Base-by-base conservation (phyloP, 2,329 filamentous ascomycete species). In the Apiospora phragmitis region DNA sequence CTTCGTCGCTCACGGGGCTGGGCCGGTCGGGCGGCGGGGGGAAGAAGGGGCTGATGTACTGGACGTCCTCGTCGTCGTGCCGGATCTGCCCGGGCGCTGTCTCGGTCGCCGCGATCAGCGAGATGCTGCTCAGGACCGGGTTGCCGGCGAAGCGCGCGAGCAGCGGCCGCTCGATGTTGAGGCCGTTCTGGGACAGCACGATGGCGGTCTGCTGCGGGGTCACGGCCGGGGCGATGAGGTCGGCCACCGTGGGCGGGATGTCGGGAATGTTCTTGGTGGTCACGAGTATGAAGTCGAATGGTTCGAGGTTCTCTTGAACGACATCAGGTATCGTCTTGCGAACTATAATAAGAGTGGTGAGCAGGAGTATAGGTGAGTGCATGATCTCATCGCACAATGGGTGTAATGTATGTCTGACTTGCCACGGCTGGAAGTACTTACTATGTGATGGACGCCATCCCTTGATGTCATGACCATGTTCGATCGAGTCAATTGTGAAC, bases 81-180 rank as follows among this genome's bases (percentile, higher is more conserved):
- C 84, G 76, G 68, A 91, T 85, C 14, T 80, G 74, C 3, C 87
- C 88, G 0, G 81, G 82, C 0, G 76, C 73, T 0, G 76, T 79
- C 73, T 90, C 87, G 4, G 84, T 83, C 2, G 86, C 83, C 35
- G 87, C 86, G 69, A 87, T 88, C 68, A 86, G 79, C 3, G 83
- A 84, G 11, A 90, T 82, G 4, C 87, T 87, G 3, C 85, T 87
- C 1, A 91, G 80, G 8, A 90, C 75, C 0, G 84, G 77, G 71
- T 88, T 90, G 3, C 76, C 71, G 0, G 88, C 88, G 74, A 89
- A 90, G 0, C 79, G 77, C 0, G 75, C 70, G 24, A 87, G 75
- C 26, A 91, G 75, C 0, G 88, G 87, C 55, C 82, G 84, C 73
- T 91, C 88, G 72, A 91, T 91, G 74, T 90, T 89, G n/a, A 91